Conservation (phyloP, 2,329 filamentous ascomycete species). For the Fusarium udum region DNA sequence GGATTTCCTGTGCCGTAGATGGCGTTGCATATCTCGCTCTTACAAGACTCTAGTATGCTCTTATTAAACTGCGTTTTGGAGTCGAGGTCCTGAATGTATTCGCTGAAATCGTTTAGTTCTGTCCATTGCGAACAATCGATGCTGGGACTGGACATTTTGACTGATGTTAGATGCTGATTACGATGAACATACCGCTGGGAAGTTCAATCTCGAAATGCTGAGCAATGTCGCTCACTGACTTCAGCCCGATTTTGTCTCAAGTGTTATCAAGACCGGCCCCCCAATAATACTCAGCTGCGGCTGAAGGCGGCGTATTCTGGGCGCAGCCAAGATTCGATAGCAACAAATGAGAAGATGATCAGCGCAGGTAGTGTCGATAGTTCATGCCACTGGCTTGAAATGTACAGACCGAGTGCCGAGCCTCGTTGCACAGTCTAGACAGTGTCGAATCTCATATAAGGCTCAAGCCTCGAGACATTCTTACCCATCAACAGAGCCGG, state of each 20-base stretch:
- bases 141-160: neutral
- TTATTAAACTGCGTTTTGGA: neutral
- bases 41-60: neutral
- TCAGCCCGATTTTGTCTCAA: neutral
- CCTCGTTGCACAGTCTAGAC: neutral
- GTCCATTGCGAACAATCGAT: conserved; percentile 1
- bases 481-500: neutral
- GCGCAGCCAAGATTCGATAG: neutral
- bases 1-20: conserved; percentile 35
- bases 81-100: conserved; percentile 6
- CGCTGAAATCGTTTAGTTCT: conserved; percentile 18
- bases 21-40: conserved; percentile 25
- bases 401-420: neutral
- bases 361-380: neutral
- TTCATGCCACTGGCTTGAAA: neutral
- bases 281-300: neutral
- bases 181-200: neutral
- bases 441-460: neutral
- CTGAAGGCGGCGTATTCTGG: neutral
- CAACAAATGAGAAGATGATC: neutral
- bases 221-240: too few species aligned
- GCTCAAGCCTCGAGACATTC: neutral
- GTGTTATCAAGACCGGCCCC: neutral
- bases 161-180: neutral
- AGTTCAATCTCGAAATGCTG: neutral